Conservation (phyloP, 1,139 yeast genomes). For the Magnusiomyces clavatus region DNA sequence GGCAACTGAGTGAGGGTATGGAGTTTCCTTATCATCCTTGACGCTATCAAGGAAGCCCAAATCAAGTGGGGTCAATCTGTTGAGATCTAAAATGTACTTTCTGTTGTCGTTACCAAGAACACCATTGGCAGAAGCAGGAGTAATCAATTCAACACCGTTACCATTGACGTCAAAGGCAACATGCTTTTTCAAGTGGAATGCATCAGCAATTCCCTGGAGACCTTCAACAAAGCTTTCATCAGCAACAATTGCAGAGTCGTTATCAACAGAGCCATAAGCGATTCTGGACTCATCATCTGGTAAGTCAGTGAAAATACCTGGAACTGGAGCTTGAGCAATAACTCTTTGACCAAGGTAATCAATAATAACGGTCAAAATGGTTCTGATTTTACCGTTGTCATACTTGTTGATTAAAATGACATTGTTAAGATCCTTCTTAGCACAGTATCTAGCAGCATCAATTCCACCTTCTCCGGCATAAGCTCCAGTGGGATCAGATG, state of each 20-base stretch:
- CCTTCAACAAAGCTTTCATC: conserved; percentile 46
- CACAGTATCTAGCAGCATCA: conserved; percentile 78
- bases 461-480: conserved; percentile 67
- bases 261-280: conserved; percentile 69
- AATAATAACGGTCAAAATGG: conserved; percentile 72
- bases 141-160: conserved; percentile 42
- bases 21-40: conserved; percentile 37
- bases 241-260: conserved; percentile 41
- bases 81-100: conserved; percentile 74
- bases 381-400: conserved; percentile 57
- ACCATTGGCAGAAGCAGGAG: conserved; percentile 81
- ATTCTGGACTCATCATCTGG: conserved; percentile 44
- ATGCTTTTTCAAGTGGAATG: conserved; percentile 73
- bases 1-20: conserved; percentile 78
- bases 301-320: conserved; percentile 70
- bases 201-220: conserved; percentile 57
- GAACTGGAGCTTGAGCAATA: conserved; percentile 92
- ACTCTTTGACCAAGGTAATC: conserved; percentile 86
- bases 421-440: conserved; percentile 70
- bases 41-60: conserved; percentile 59
- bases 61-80: conserved; percentile 79
- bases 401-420: conserved; percentile 61
- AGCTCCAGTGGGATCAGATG: conserved; percentile 63
- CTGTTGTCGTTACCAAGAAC: conserved; percentile 80
- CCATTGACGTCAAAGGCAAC: conserved; percentile 41